Evolutionary conservation across 176 grass and related monocot species (phyloP), one percentile per base, ranked within the genome.

Genomic region (Triticum monococcum): DNA sequence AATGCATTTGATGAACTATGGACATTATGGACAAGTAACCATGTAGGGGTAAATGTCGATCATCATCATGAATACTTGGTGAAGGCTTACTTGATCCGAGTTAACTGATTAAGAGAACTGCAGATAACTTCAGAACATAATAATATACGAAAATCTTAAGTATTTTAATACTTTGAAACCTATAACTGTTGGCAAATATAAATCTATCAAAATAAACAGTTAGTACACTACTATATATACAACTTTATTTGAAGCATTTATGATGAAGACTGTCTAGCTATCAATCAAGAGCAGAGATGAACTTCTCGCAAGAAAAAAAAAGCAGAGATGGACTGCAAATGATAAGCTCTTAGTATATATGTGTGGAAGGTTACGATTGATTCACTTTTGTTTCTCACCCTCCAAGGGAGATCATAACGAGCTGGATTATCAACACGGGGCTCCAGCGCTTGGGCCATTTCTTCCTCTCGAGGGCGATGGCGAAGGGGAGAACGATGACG

Each of bases 391-490:
- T 75, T 0, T 52, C 88, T 90, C 61, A 93, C 92, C 92, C 92
- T 93, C 83, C 92, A 12, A 93, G 71, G 20, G 92, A 78, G 20
- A 90, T 78, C 1, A 89, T 5, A 40, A 87, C 54, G 28, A 93
- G 71, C 40, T 83, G 88, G 77, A 50, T 16, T 25, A 84, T 20
- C 68, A 89, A 17, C 36, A 86, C 33, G 10, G 80, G 80, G 48
- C 80, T 94, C 79, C 81, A 86, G 22, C 33, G 79, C 3, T 85
- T 46, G 36, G 80, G 83, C 92, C 89, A 89, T 65, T 78, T 84
- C 86, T 81, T 94, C 80, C 92, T 91, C 83, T 94, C 92, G n/a
- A 91, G 38, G 3, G 72, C 83, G 18, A 86, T 12, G 48, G 89
- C 86, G 79, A 91, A 84, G 31, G 89, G 89, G 38, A 94, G 83